Conservation (phyloP, 768 basidiomycete genomes). For the Gelatoporia subvermispora region DNA sequence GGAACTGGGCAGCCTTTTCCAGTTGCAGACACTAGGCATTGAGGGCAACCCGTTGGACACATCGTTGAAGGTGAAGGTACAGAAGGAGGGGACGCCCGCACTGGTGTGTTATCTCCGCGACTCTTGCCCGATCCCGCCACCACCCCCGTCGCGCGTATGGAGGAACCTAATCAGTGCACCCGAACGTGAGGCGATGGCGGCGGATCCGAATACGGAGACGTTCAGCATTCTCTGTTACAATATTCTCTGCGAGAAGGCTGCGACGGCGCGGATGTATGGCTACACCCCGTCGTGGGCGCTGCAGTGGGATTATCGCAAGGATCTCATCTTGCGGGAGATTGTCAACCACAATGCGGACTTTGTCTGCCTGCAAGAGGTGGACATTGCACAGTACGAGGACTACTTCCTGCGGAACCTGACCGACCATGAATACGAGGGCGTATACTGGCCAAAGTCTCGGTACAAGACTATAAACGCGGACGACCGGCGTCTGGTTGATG, state of each 20-base stretch:
- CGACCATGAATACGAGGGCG: constrained; percentile 81
- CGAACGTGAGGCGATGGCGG: constrained; percentile 53
- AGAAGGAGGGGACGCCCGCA: constrained; percentile 91
- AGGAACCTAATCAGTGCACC: constrained; percentile 52
- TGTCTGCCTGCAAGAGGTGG: constrained; percentile 93
- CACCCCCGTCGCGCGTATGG: constrained; percentile 82
- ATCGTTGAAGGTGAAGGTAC: constrained; percentile 70
- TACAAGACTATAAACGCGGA: constrained; percentile 89
- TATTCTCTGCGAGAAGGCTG: constrained; percentile 88
- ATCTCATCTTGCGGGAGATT: constrained; percentile 81
- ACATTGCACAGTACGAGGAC: constrained; percentile 87
- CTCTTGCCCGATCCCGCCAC: constrained; percentile 74
- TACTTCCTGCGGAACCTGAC: constrained; percentile 75
- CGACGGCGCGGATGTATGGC: constrained; percentile 85
- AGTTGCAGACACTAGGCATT: constrained; percentile 88
- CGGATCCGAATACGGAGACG: constrained; percentile 68
- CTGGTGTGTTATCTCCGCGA: constrained; percentile 91
- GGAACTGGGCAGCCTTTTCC: constrained; percentile 87
- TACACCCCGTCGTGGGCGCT: constrained; percentile 98
- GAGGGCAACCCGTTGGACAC: constrained; percentile 95
- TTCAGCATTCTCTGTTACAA: constrained; percentile 88
- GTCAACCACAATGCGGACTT: constrained; percentile 81
- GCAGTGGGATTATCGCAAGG: constrained; percentile 91
- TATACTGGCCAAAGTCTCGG: constrained; percentile 87
- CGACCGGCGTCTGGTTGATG: constrained; percentile 87